Conservation (phyloP, 805 yeast species). For the Martiniozyma abietophila region DNA sequence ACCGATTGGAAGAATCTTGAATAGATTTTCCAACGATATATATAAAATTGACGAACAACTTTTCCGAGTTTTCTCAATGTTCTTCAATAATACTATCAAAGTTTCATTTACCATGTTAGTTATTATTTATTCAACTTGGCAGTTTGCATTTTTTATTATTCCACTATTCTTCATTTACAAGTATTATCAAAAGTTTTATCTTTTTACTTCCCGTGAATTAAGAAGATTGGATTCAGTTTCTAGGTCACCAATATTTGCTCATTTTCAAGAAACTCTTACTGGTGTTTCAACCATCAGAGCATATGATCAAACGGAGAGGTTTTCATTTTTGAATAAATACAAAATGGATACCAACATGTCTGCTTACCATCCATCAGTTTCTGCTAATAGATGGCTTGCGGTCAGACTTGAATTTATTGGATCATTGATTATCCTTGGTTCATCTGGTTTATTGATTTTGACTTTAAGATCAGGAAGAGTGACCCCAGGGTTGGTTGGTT, state of each 20-base stretch:
- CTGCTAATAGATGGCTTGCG: slow-evolving; percentile 96
- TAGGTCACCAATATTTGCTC: slow-evolving; percentile 73
- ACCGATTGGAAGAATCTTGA: slow-evolving; percentile 85
- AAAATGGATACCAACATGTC: slow-evolving; percentile 81
- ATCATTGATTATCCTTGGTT: slow-evolving; percentile 74
- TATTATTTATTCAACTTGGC: slow-evolving; percentile 83
- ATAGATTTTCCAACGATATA: slow-evolving; percentile 86
- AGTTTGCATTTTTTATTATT: slow-evolving; percentile 57
- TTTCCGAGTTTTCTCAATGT: slow-evolving; percentile 63
- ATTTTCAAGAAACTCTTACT: slow-evolving; percentile 71
- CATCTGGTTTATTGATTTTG: slow-evolving; percentile 74
- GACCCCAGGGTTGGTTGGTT: slow-evolving; percentile 88
- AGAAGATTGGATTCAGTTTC: slow-evolving; percentile 77
- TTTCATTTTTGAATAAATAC: slow-evolving; percentile 51
- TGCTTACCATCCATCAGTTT: slow-evolving; percentile 86
- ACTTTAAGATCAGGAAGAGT: slow-evolving; percentile 60
- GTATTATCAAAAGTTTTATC: slow-evolving; percentile 67
- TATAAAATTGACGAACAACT: slow-evolving; percentile 77
- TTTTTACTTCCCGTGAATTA: slow-evolving; percentile 71
- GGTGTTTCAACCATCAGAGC: slow-evolving; percentile 75
- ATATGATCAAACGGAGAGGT: slow-evolving; percentile 55
- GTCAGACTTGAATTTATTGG: slow-evolving; percentile 90
- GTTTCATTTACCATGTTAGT: slow-evolving; percentile 72
- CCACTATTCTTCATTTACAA: slow-evolving; percentile 62
- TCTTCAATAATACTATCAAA: slow-evolving; percentile 49